Evolutionary conservation across 331 rosid genomes (phyloP).

Genomic region (Quercus tomentella): DNA sequence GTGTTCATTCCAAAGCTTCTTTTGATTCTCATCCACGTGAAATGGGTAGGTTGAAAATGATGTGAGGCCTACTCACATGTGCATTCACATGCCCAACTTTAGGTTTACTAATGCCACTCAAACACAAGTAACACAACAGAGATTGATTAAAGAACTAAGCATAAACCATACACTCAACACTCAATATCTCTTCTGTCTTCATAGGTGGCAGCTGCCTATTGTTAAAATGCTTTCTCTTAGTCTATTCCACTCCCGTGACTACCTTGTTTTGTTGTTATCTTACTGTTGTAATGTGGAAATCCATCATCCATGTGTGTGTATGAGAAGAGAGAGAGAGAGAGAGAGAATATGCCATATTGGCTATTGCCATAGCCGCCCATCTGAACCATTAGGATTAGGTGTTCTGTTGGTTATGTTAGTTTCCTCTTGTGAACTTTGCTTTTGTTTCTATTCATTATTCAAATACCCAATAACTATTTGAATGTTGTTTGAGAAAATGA

Average conservation of each 20-base stretch:
- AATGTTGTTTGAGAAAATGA: not conserved
- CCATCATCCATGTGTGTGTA: not conserved
- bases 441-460: conserved; percentile 20
- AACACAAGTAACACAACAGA: conserved; percentile 13
- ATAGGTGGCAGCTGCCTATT: not conserved
- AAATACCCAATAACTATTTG: conserved; percentile 5
- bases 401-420: conserved; percentile 31
- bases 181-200: conserved; percentile 34
- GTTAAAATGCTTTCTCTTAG: conserved; percentile 1
- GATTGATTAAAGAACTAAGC: conserved; percentile 11
- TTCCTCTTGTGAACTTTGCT: conserved; percentile 29
- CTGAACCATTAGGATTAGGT: conserved; percentile 20
- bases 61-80: conserved; percentile 31
- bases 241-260: conserved; percentile 52
- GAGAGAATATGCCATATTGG: too few species aligned
- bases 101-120: not conserved
- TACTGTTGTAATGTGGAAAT: not conserved
- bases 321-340: not conserved
- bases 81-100: conserved; percentile 37
- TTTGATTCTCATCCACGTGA: conserved; percentile 30
- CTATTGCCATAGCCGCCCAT: conserved; percentile 11
- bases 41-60: conserved; percentile 28
- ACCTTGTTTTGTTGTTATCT: not conserved
- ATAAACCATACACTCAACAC: conserved; percentile 24
- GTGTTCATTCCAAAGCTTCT: too few species aligned